phyloP scores from a whole-genome alignment of 306 rosid species.

The Delonix regia region DNA sequence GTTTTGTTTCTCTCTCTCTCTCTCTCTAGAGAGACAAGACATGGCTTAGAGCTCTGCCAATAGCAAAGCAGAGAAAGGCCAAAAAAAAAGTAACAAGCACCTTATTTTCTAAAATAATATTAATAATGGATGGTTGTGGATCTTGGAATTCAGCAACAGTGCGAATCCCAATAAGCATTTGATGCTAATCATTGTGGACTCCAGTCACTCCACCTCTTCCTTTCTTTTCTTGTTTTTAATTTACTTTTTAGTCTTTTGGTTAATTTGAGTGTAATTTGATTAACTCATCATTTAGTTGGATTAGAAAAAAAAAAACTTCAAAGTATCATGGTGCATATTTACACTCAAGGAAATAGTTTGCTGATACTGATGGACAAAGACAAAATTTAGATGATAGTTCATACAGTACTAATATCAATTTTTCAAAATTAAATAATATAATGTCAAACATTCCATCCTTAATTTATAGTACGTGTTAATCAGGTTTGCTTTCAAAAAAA shows the following conservation, averaged over 20 bases:
- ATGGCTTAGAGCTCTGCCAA: constrained; percentile 60
- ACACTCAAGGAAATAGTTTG: not conserved
- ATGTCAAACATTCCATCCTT: too few species aligned
- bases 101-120: not conserved
- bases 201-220: constrained; percentile 47
- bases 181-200: constrained; percentile 99
- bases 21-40: constrained; percentile 50
- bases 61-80: constrained; percentile 45
- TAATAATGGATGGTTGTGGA: constrained; percentile 60
- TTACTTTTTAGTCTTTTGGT: not conserved
- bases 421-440: too few species aligned
- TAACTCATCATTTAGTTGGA: not conserved
- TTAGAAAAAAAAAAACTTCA: too few species aligned
- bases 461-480: too few species aligned
- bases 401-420: not conserved
- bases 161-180: constrained; percentile 99
- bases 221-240: not conserved
- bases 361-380: not conserved
- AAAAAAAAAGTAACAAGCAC: constrained; percentile 4
- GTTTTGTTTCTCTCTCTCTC: constrained; percentile 32
- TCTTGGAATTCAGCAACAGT: constrained; percentile 95
- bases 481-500: too few species aligned
- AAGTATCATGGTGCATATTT: too few species aligned
- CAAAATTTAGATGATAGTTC: too few species aligned
- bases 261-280: not conserved